phyloP scores from a whole-genome alignment of 306 rosid genomes.

The Oemleria cerasiformis region DNA sequence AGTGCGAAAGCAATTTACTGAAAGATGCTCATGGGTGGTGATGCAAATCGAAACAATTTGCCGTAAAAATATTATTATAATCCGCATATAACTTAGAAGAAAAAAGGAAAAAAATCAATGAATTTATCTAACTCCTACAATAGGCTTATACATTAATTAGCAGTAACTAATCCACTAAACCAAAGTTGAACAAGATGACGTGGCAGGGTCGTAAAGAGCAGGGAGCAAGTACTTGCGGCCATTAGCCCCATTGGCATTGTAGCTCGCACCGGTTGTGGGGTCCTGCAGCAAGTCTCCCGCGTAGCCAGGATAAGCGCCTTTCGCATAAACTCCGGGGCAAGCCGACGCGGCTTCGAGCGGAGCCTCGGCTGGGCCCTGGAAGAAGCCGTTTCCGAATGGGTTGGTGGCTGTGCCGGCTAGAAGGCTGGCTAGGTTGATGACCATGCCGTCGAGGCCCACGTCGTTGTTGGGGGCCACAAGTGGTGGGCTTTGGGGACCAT shows the following conservation, averaged over 20 bases:
- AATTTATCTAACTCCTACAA: conserved; percentile 20
- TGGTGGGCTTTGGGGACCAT: conserved; percentile 58
- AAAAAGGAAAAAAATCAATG: conserved; percentile 36
- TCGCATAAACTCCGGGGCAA: conserved; percentile 60
- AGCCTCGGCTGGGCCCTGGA: conserved; percentile 51
- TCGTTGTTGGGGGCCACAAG: conserved; percentile 64
- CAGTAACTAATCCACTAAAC: conserved; percentile 21
- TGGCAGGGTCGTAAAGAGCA: conserved; percentile 56
- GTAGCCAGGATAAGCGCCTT: conserved; percentile 72
- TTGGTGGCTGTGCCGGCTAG: conserved; percentile 75
- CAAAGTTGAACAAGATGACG: conserved; percentile 52
- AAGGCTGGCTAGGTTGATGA: conserved; percentile 58
- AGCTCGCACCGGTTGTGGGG: conserved; percentile 56
- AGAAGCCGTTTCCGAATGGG: conserved; percentile 75
- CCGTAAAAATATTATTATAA: conserved; percentile 7
- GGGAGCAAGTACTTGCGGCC: conserved; percentile 69
- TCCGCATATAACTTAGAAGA: conserved; percentile 17
- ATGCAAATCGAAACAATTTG: conserved; percentile 43
- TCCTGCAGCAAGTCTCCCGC: conserved; percentile 58
- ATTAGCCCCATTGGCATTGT: conserved; percentile 52
- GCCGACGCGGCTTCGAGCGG: conserved; percentile 73
- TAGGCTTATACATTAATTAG: conserved; percentile 5
- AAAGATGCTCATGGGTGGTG: no score
- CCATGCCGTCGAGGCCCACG: conserved; percentile 66
- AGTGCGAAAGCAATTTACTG: no score